phyloP scores from a whole-genome alignment of 1,284 basidiomycete genomes.

The Abortiporus biennis region DNA sequence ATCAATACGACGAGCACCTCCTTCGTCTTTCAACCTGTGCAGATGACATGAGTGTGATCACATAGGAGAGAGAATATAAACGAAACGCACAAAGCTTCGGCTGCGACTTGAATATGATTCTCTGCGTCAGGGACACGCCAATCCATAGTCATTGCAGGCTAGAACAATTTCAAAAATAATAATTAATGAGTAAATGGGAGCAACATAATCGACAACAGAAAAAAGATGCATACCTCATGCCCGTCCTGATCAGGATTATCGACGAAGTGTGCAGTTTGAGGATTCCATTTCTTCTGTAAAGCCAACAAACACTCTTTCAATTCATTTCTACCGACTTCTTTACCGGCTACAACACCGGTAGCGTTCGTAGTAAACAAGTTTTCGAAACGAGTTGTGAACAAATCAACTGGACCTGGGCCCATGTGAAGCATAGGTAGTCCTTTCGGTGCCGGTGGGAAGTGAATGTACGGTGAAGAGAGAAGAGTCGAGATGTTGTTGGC shows the following conservation, averaged over 20 bases:
- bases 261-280: conserved; percentile 3
- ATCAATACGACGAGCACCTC: conserved; percentile 8
- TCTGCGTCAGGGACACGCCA: background rate
- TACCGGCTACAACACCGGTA: conserved; percentile 7
- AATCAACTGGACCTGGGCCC: conserved; percentile 11
- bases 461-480: conserved; percentile 17
- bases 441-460: conserved; percentile 5
- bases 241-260: conserved; percentile 4
- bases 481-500: conserved; percentile 15
- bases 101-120: background rate
- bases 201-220: background rate
- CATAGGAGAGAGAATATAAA: too few species aligned
- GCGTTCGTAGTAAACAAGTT: conserved; percentile 11
- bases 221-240: background rate
- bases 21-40: background rate
- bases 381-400: conserved; percentile 13
- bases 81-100: background rate
- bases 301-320: conserved; percentile 11
- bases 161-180: background rate
- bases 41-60: background rate
- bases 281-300: conserved; percentile 12
- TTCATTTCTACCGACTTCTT: conserved; percentile 9
- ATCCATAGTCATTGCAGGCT: background rate
- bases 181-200: background rate
- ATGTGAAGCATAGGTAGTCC: background rate